A percentile compares a stretch with the other conserved stretches of the same genome.
Evolutionary conservation across 2,329 filamentous ascomycete species (phyloP).

Genomic region (Coleophoma cylindrospora): DNA sequence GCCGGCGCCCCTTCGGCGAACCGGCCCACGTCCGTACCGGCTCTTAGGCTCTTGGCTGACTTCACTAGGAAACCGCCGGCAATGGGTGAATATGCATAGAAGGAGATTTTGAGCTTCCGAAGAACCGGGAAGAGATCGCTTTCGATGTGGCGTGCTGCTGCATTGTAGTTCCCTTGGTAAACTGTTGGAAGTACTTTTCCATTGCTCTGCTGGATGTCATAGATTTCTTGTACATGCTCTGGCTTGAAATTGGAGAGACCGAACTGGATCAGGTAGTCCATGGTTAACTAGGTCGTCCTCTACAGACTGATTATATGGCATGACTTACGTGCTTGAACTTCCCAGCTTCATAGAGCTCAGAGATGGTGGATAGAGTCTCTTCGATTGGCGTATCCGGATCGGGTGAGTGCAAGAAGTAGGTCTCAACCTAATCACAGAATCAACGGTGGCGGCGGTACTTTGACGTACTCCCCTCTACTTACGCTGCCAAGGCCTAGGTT

Average conservation of each 20-base stretch:
- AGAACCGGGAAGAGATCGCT: conserved; percentile 55
- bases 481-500: conserved; percentile 17
- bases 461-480: background rate
- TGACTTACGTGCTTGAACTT: conserved; percentile 27
- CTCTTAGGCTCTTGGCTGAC: conserved; percentile 4
- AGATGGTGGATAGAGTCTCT: conserved; percentile 26
- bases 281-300: too few species aligned
- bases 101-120: conserved; percentile 32
- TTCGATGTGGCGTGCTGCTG: conserved; percentile 45
- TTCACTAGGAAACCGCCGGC: conserved; percentile 57
- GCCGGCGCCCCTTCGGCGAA: conserved; percentile 10
- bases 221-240: conserved; percentile 23
- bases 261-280: conserved; percentile 9
- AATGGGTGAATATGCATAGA: conserved; percentile 59
- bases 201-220: conserved; percentile 21
- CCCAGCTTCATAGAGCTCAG: conserved; percentile 24
- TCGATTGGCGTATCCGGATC: conserved; percentile 26
- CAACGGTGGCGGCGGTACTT: too few species aligned
- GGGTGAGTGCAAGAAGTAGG: conserved; percentile 29
- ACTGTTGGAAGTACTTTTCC: conserved; percentile 26
- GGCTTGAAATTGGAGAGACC: conserved; percentile 29
- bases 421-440: conserved; percentile 19
- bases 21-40: conserved; percentile 13
- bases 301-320: conserved; percentile 49
- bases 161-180: conserved; percentile 29